Percentiles rank a stretch among this genome's conserved stretches.
Conservation (phyloP, 768 basidiomycete genomes). For the Leucogyrophana mollusca region DNA sequence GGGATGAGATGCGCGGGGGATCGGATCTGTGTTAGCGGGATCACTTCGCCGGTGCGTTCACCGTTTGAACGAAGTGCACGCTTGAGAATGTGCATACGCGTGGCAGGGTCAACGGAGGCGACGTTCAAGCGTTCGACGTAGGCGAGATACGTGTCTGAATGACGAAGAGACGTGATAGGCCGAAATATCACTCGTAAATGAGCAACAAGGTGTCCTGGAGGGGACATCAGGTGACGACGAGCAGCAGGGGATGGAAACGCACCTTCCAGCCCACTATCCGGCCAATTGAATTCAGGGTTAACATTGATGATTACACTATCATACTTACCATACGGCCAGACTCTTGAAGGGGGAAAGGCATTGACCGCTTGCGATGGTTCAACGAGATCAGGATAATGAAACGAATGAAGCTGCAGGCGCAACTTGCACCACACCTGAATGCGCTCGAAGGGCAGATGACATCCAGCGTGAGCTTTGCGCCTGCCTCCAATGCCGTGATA, state of each 20-base stretch:
- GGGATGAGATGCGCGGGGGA: slow-evolving; percentile 26
- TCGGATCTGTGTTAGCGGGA: slow-evolving; percentile 21
- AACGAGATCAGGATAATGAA: slow-evolving; percentile 16
- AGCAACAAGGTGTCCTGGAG: slow-evolving; percentile 14
- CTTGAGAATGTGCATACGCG: slow-evolving; percentile 24
- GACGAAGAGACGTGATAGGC: background rate
- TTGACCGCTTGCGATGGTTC: slow-evolving; percentile 19
- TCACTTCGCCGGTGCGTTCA: slow-evolving; percentile 22
- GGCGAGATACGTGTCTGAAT: slow-evolving; percentile 14
- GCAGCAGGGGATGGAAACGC: slow-evolving; percentile 5
- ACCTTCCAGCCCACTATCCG: slow-evolving; percentile 11
- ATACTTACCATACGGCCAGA: slow-evolving; percentile 19
- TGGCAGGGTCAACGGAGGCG: slow-evolving; percentile 14
- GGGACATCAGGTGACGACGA: background rate
- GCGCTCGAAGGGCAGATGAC: slow-evolving; percentile 18
- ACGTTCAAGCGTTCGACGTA: slow-evolving; percentile 27
- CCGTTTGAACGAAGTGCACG: slow-evolving; percentile 11
- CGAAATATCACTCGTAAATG: slow-evolving; percentile 18
- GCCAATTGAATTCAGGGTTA: slow-evolving; percentile 16
- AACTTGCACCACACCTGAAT: slow-evolving; percentile 26
- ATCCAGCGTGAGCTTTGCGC: background rate
- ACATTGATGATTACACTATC: slow-evolving; percentile 20
- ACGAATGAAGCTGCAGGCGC: slow-evolving; percentile 19
- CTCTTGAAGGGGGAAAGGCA: slow-evolving; percentile 14
- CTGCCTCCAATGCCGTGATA: slow-evolving; percentile 9